These are phyloP conservation scores for Exophiala mesophila DNA, from an alignment of 2,329 filamentous ascomycete species.

Conservation along the genomic window DNA sequence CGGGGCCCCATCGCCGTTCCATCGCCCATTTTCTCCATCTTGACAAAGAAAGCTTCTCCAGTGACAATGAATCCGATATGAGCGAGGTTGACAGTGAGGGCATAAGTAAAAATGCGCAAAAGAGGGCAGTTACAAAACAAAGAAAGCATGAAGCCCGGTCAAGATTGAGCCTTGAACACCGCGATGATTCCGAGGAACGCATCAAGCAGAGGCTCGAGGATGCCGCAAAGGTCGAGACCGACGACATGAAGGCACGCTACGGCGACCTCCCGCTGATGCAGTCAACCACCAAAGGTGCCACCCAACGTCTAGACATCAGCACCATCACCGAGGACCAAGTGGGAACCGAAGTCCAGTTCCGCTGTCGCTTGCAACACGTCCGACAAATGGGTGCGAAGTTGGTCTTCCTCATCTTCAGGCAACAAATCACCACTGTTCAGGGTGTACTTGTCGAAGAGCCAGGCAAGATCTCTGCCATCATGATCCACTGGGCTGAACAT, in stretches of 20 bases:
- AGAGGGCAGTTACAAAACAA: conserved; percentile 36
- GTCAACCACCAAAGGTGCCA: conserved; percentile 48
- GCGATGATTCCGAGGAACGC: conserved; percentile 37
- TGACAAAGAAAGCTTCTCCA: conserved; percentile 35
- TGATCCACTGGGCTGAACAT: conserved; percentile 84
- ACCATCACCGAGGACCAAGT: conserved; percentile 49
- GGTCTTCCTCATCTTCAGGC: conserved; percentile 80
- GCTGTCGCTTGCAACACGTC: conserved; percentile 70
- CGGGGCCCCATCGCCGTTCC: conserved; percentile 37
- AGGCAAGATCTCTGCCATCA: conserved; percentile 62
- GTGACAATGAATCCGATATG: conserved; percentile 31
- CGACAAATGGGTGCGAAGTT: conserved; percentile 76
- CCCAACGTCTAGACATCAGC: conserved; percentile 47
- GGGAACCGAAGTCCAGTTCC: conserved; percentile 61
- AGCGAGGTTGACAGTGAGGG: conserved; percentile 34
- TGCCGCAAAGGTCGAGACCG: conserved; percentile 51
- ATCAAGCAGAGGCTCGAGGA: conserved; percentile 42
- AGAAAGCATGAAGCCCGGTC: conserved; percentile 37
- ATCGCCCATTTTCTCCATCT: conserved; percentile 37
- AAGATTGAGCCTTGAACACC: conserved; percentile 41
- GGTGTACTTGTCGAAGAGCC: conserved; percentile 65
- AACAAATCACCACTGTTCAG: conserved; percentile 78
- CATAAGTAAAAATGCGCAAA: conserved; percentile 44
- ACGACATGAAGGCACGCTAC: conserved; percentile 56
- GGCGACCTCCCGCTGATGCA: conserved; percentile 55